A percentile compares a stretch with the other conserved stretches of the same genome.
These are phyloP conservation scores for Pyrenochaeta sp. DNA, from an alignment of 2,329 filamentous ascomycete species.

Conservation along the genomic window DNA sequence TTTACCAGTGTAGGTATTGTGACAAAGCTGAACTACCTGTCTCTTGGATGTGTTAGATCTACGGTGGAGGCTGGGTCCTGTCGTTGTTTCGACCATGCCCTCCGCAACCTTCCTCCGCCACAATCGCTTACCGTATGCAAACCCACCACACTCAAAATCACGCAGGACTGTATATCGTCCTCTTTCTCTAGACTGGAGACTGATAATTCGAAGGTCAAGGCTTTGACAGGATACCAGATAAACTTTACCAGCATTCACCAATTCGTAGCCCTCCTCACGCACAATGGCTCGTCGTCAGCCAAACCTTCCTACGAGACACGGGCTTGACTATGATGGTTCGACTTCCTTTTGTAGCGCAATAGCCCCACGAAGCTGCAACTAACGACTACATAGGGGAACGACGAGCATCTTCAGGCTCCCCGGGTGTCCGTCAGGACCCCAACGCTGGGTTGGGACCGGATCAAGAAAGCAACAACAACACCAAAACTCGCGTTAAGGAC, in stretches of 20 bases:
- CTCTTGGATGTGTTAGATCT: neutral
- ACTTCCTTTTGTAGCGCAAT: neutral
- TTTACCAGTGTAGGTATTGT: neutral
- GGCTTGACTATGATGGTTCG: neutral
- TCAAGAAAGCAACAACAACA: neutral
- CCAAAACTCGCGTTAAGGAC: no score
- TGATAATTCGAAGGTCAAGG: neutral
- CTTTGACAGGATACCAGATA: neutral
- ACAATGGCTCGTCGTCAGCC: neutral
- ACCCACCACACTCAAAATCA: neutral
- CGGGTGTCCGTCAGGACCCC: neutral
- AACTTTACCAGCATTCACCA: neutral
- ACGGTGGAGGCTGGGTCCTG: neutral
- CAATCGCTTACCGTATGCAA: neutral
- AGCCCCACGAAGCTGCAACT: neutral
- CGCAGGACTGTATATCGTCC: neutral
- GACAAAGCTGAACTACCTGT: neutral
- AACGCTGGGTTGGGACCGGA: neutral
- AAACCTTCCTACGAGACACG: neutral
- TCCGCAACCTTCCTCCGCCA: neutral
- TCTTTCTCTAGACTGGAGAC: neutral
- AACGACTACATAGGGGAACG: neutral
- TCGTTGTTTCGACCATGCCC: neutral
- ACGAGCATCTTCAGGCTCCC: neutral
- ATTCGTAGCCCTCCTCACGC: neutral